A percentile compares a stretch with the other conserved stretches of the same genome.
These are phyloP conservation scores for Fusarium sp. DNA, from an alignment of 2,329 filamentous ascomycete species.

Conservation along the genomic window DNA sequence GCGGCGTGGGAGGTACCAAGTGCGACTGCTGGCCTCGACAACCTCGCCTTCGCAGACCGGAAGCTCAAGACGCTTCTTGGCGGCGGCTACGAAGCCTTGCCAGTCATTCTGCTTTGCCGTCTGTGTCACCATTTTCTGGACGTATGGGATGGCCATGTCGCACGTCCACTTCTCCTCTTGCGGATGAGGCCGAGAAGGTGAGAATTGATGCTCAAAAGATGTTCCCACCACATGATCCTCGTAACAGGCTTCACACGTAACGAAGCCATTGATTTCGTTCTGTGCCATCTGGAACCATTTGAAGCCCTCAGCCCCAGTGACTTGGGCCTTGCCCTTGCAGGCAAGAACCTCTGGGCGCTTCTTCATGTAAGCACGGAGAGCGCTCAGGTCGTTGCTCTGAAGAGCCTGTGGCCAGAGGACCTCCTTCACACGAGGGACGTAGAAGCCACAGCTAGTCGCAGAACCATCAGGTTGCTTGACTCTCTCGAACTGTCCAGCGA, in stretches of 20 bases:
- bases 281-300: conserved; percentile 49
- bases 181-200: conserved; percentile 39
- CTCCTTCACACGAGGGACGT: conserved; percentile 49
- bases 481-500: conserved; percentile 47
- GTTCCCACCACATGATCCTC: conserved; percentile 48
- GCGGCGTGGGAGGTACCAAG: conserved; percentile 44
- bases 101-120: conserved; percentile 45
- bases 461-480: conserved; percentile 42
- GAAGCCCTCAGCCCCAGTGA: conserved; percentile 37
- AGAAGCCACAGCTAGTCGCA: conserved; percentile 48
- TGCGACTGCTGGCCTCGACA: conserved; percentile 32
- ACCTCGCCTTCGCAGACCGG: conserved; percentile 47
- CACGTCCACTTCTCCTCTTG: conserved; percentile 49
- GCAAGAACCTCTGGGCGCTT: conserved; percentile 40
- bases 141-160: conserved; percentile 45
- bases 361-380: conserved; percentile 45
- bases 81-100: conserved; percentile 43
- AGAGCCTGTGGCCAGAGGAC: conserved; percentile 50
- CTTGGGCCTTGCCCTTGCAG: conserved; percentile 46
- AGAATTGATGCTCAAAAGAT: conserved; percentile 48
- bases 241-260: conserved; percentile 55
- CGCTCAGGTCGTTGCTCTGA: conserved; percentile 38
- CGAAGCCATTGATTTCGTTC: conserved; percentile 47
- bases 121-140: conserved; percentile 32
- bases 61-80: conserved; percentile 38